These are phyloP conservation scores for Crucibulum laeve DNA, from an alignment of 768 basidiomycete genomes.

Conservation along the genomic window DNA sequence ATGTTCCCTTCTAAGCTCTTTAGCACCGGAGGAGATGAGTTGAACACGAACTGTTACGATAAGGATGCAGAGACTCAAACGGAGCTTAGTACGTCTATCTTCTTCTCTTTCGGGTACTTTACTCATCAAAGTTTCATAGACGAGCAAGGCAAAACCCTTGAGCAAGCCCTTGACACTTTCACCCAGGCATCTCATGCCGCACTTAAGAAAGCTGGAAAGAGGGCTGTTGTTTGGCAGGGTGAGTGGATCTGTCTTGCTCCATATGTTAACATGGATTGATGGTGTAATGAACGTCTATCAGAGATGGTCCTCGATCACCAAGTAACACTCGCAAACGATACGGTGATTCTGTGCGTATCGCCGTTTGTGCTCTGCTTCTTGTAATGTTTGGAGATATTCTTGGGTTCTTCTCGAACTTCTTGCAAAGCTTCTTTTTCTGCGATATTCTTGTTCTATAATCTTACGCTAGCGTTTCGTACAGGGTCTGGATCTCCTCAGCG, in stretches of 20 bases:
- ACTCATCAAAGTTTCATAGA: slow-evolving; percentile 12
- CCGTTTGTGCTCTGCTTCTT: not conserved
- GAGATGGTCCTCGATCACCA: slow-evolving; percentile 62
- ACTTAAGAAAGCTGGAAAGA: slow-evolving; percentile 54
- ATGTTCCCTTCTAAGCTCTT: slow-evolving; percentile 57
- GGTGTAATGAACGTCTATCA: slow-evolving; percentile 30
- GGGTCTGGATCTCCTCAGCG: slow-evolving; percentile 69
- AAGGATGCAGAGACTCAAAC: slow-evolving; percentile 56
- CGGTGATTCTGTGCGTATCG: slow-evolving; percentile 49
- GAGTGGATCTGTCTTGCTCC: slow-evolving; percentile 7
- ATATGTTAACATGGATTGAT: not conserved
- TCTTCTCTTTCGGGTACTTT: not conserved
- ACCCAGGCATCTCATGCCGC: slow-evolving; percentile 51
- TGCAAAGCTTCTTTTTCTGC: not conserved
- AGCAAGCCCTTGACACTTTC: slow-evolving; percentile 61
- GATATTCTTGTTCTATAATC: not conserved
- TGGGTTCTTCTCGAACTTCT: not conserved
- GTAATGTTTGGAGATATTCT: not conserved
- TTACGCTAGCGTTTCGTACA: slow-evolving; percentile 11
- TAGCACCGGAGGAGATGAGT: slow-evolving; percentile 80
- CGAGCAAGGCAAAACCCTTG: slow-evolving; percentile 44
- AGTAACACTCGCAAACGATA: slow-evolving; percentile 39
- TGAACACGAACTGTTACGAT: slow-evolving; percentile 63
- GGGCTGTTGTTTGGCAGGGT: slow-evolving; percentile 81
- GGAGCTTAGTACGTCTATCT: slow-evolving; percentile 36